These are phyloP conservation scores for Fusarium liriodendri DNA, from an alignment of 2,329 filamentous ascomycete genomes.

Conservation along the genomic window DNA sequence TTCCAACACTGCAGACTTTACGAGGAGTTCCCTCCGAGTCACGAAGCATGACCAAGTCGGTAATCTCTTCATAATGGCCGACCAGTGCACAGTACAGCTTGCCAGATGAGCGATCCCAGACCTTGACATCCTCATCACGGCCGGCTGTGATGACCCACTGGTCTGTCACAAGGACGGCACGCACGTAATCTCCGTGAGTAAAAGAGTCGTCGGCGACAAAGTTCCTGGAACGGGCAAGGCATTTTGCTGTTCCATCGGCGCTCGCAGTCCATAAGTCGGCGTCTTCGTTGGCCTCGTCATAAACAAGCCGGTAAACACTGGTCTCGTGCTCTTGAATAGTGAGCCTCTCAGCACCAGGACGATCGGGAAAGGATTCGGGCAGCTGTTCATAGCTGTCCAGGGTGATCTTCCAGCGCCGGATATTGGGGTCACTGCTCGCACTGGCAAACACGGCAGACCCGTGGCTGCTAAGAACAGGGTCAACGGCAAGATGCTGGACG, in stretches of 20 bases:
- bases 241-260: slow-evolving; percentile 88
- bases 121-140: slow-evolving; percentile 88
- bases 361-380: slow-evolving; percentile 56
- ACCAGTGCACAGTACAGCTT: slow-evolving; percentile 78
- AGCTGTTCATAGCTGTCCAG: slow-evolving; percentile 66
- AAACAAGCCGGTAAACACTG: slow-evolving; percentile 84
- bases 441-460: slow-evolving; percentile 74
- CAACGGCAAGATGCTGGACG: slow-evolving; percentile 81
- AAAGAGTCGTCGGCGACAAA: slow-evolving; percentile 81
- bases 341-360: slow-evolving; percentile 56
- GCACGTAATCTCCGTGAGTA: slow-evolving; percentile 88
- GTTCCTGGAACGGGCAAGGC: slow-evolving; percentile 73
- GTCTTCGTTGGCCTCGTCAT: slow-evolving; percentile 70
- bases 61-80: slow-evolving; percentile 95
- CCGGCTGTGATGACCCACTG: slow-evolving; percentile 89
- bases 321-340: slow-evolving; percentile 87
- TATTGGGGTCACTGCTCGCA: slow-evolving; percentile 82
- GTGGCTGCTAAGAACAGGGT: slow-evolving; percentile 68
- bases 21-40: slow-evolving; percentile 50
- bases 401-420: slow-evolving; percentile 80
- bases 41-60: slow-evolving; percentile 75
- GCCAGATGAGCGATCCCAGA: slow-evolving; percentile 84
- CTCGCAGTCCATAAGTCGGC: slow-evolving; percentile 93
- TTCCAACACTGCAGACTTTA: slow-evolving; percentile 82
- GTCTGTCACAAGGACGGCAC: slow-evolving; percentile 80